Base-by-base conservation (phyloP, 1,139 yeast genomes). In the Taphrina pruni region DNA sequence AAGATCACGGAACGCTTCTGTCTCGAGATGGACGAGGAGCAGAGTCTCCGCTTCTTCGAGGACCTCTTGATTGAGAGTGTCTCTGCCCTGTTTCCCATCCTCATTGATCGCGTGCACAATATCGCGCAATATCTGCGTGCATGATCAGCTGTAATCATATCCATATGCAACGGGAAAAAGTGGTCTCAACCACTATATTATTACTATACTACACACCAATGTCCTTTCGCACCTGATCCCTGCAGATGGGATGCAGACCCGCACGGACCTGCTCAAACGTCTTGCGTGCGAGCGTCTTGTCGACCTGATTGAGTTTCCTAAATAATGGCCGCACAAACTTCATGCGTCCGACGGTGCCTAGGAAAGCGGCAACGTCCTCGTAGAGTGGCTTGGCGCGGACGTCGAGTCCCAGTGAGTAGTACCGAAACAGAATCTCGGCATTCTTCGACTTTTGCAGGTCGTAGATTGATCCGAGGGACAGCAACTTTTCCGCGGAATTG, bases 1-100 rank as follows among this genome's bases (percentile, higher is more conserved):
- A 94, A 93, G 66, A 97, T 95, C 1, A 91, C 90, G 78, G 99
- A 95, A 76, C 90, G 95, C 79, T 94, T 95, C 77, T 90, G 96
- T 77, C 80, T 93, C 72, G 97, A 92, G 71, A 86, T 94, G 90
- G 88, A 89, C 52, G 99, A 94, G 75, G 98, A 93, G 76, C 97
- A 92, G 75, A 97, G 99, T 0, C 92, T 94, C 50, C 81, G 90
- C 36, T 97, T 93, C 76, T 94, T 95, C 85, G 98, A 93, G 76
- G 90, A 88, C 73, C 83, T 95, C 76, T 94, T 95, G 75, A 92
- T 90, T 75, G 97, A 90, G 74, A 90, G 97, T 80, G 98, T 94
- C 17, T 90, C 86, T 77, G 99, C 99, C 0, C 85, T 94, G 70
- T 79, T 93, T 72, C 99, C 99, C 0, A 93, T 93, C 76, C 97